Percentiles rank a stretch among this genome's conserved stretches.
Conservation (phyloP, 192 early-diverging fungal genomes). For the Cetraspora pellucida region DNA sequence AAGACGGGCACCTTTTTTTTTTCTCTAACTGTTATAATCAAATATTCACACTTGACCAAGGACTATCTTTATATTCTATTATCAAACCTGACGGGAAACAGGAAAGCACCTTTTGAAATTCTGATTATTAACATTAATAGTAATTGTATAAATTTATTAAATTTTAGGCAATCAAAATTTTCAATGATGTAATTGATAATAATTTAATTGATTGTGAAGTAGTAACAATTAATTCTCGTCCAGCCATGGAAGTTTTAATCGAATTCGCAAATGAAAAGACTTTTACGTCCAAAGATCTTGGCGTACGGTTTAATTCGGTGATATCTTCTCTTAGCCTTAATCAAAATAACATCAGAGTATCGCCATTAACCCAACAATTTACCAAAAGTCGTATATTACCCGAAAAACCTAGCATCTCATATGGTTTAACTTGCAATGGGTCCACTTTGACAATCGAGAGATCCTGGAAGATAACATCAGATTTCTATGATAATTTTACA, state of each 20-base stretch:
- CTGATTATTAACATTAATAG: not conserved
- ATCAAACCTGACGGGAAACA: not conserved
- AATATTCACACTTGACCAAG: slow-evolving; percentile 1
- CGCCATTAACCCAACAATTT: not conserved
- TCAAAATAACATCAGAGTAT: not conserved
- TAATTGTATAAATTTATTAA: not conserved
- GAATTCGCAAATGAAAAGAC: not conserved
- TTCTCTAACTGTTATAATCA: not conserved
- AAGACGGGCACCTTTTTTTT: not conserved
- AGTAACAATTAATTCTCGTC: slow-evolving; percentile 39
- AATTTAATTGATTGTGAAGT: slow-evolving; percentile 42
- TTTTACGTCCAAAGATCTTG: not conserved
- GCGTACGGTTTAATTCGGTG: not conserved
- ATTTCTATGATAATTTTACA: not conserved
- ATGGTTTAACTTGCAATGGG: not conserved
- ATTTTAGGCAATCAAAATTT: not conserved
- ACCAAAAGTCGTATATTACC: not conserved
- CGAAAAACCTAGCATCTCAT: not conserved
- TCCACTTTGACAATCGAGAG: not conserved
- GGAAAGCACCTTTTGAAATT: not conserved
- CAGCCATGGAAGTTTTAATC: slow-evolving; percentile 37
- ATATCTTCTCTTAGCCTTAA: not conserved
- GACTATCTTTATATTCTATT: not conserved
- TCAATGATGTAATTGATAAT: not conserved
- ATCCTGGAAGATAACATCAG: not conserved